These are phyloP conservation scores for Taphrina deformans DNA, from an alignment of 1,139 yeast genomes.

Conservation along the genomic window DNA sequence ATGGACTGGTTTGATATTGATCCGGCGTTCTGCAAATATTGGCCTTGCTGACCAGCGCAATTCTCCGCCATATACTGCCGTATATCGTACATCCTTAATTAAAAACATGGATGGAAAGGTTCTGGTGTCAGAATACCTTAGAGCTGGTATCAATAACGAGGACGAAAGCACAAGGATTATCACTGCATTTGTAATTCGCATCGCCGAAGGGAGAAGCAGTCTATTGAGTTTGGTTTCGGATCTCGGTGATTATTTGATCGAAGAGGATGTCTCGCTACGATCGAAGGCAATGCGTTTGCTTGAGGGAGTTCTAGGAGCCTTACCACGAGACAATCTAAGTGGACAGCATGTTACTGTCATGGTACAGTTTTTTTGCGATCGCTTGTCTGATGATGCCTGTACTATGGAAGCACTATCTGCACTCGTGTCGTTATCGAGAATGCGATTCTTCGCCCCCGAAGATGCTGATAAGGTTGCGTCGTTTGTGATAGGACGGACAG, in stretches of 20 bases:
- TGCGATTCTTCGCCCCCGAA: conserved; percentile 17
- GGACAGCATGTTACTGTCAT: conserved; percentile 21
- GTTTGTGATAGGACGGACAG: conserved; percentile 5
- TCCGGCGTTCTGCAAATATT: not conserved
- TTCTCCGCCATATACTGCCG: too few relatives aligned
- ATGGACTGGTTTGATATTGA: too few relatives aligned
- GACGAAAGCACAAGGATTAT: not conserved
- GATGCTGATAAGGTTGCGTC: not conserved
- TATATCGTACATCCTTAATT: too few relatives aligned
- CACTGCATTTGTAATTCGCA: not conserved
- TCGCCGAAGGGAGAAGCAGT: not conserved
- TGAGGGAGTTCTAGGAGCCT: not conserved
- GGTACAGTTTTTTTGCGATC: conserved; percentile 33
- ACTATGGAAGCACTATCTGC: conserved; percentile 14
- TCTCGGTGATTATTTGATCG: conserved; percentile 64
- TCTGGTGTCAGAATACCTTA: not conserved
- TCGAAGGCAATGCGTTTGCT: conserved; percentile 41
- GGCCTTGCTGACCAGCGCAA: too few relatives aligned
- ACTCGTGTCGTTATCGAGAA: conserved; percentile 24
- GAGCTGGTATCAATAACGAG: not conserved
- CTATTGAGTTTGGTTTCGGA: conserved; percentile 57
- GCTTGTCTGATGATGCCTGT: conserved; percentile 27
- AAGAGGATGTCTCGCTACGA: conserved; percentile 61
- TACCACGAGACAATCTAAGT: conserved; percentile 27
- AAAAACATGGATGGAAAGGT: not conserved